Evolutionary conservation across 495 filamentous ascomycete species (phyloP).

Genomic region (Trichoderma gamsii): DNA sequence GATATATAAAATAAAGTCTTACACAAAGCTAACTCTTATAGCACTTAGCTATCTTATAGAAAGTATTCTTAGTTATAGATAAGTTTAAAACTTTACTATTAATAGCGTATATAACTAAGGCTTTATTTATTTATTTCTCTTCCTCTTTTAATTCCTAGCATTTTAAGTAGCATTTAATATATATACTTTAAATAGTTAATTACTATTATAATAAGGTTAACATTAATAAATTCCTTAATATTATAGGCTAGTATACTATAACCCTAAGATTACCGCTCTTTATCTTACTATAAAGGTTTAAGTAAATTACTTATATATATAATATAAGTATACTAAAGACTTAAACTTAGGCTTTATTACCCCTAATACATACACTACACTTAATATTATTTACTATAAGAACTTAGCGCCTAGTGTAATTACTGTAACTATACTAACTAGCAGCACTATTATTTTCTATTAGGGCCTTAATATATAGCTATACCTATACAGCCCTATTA

Average conservation of each 20-base stretch:
- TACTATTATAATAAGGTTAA: constrained; percentile 12
- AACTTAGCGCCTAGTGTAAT: constrained; percentile 29
- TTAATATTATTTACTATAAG: constrained; percentile 33
- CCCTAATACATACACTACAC: constrained; percentile 24
- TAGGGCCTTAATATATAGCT: constrained; percentile 25
- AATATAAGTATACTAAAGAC: constrained; percentile 27
- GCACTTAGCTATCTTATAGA: constrained; percentile 3
- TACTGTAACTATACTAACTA: constrained; percentile 27
- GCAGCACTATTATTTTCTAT: constrained; percentile 26
- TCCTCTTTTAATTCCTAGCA: background rate
- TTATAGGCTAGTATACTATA: constrained; percentile 3
- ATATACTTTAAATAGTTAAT: background rate
- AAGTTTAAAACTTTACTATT: constrained; percentile 3
- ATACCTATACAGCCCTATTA: constrained; percentile 27
- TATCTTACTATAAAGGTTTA: background rate
- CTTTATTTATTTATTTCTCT: background rate
- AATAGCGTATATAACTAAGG: background rate
- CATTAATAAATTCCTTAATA: background rate
- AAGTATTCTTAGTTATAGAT: background rate
- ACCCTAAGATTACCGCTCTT: background rate
- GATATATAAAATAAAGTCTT: background rate
- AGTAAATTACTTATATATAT: background rate
- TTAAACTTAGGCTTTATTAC: constrained; percentile 30
- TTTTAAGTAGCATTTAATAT: background rate
- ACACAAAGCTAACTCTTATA: background rate